Evolutionary conservation across 371 early-diverging fungal species (phyloP).

Genomic region (Thermomucor indicae-seudaticae): DNA sequence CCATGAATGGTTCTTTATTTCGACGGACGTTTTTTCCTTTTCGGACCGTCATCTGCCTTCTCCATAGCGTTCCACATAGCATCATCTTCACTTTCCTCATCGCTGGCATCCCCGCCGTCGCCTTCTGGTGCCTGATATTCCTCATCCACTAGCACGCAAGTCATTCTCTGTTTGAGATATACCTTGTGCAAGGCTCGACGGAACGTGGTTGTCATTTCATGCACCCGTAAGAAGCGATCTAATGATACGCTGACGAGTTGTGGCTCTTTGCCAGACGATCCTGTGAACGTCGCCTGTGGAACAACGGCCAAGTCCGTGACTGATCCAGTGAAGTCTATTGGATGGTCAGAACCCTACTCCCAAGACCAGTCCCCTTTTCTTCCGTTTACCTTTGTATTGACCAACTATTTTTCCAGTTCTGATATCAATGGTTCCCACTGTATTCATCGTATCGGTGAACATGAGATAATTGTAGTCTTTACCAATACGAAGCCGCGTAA

Average conservation of each 20-base stretch:
- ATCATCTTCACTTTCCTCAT: constrained; percentile 35
- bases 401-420: constrained; percentile 51
- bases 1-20: not conserved
- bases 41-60: constrained; percentile 24
- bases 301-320: constrained; percentile 50
- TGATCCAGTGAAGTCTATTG: constrained; percentile 74
- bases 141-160: constrained; percentile 63
- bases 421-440: constrained; percentile 63
- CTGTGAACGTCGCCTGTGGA: constrained; percentile 17
- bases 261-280: constrained; percentile 6
- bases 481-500: constrained; percentile 47
- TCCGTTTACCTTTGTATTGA: constrained; percentile 41
- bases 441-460: constrained; percentile 75
- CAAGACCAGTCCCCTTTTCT: too few species aligned
- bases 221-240: constrained; percentile 78
- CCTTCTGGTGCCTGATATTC: constrained; percentile 36
- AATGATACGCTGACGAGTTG: constrained; percentile 63
- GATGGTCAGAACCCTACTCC: too few species aligned
- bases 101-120: constrained; percentile 35
- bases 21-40: constrained; percentile 5
- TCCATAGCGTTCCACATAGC: constrained; percentile 56
- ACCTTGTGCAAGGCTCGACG: constrained; percentile 61
- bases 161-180: constrained; percentile 81
- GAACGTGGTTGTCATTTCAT: constrained; percentile 56
- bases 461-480: constrained; percentile 56